These are phyloP conservation scores for Lepiota venenata DNA, from an alignment of 768 basidiomycete genomes.

Conservation along the genomic window DNA sequence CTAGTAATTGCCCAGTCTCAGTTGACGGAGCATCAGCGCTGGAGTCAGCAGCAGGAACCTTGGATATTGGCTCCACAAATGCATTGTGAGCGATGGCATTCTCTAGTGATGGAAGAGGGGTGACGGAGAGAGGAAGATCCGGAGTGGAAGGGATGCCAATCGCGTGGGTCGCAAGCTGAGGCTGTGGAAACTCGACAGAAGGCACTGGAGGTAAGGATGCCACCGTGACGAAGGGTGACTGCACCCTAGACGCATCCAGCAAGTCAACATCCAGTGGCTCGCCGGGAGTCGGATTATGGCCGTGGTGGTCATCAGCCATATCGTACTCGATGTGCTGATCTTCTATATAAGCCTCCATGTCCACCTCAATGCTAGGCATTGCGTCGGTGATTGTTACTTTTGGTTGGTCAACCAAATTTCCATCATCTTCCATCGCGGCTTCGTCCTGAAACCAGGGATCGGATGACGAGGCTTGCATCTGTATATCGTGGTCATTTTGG, in stretches of 20 bases:
- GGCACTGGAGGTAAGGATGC: slow-evolving; percentile 2
- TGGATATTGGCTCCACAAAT: neutral
- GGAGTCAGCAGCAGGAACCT: neutral
- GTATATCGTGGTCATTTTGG: slow-evolving; percentile 14
- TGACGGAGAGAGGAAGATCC: neutral
- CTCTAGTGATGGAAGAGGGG: neutral
- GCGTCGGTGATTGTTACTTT: slow-evolving; percentile 1
- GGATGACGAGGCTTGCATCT: slow-evolving; percentile 15
- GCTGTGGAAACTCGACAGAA: neutral
- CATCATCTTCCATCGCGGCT: slow-evolving; percentile 16
- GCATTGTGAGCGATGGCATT: neutral
- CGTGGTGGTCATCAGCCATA: slow-evolving; percentile 15
- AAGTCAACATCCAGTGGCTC: slow-evolving; percentile 18
- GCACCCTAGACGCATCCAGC: slow-evolving; percentile 8
- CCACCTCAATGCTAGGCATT: slow-evolving; percentile 13
- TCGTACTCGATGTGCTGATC: slow-evolving; percentile 16
- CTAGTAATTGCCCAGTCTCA: neutral
- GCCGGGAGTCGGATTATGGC: slow-evolving; percentile 3
- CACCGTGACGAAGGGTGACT: slow-evolving; percentile 4
- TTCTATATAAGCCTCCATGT: slow-evolving; percentile 18
- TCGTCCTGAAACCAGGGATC: slow-evolving; percentile 17
- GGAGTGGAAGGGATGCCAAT: neutral
- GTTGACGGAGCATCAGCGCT: neutral
- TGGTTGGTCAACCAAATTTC: slow-evolving; percentile 4
- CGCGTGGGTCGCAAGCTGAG: neutral